Evolutionary conservation across 768 basidiomycete species (phyloP).

Genomic region (Suillus luteus): DNA sequence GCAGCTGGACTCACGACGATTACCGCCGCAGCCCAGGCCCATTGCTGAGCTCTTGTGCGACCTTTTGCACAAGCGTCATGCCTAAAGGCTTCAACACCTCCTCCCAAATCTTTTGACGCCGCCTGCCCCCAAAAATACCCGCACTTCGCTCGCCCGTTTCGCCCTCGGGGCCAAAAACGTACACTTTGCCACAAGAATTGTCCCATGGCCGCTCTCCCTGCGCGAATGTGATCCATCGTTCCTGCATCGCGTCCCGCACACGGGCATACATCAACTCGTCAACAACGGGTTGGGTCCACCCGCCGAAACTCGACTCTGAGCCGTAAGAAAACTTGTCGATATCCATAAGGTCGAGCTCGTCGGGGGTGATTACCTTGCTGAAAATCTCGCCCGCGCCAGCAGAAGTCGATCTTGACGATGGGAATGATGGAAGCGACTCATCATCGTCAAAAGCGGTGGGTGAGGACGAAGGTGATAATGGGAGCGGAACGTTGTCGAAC

Average conservation of each 20-base stretch:
- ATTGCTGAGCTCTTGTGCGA: conserved; percentile 72
- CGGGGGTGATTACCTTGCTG: conserved; percentile 22
- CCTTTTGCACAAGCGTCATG: conserved; percentile 64
- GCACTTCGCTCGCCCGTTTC: conserved; percentile 73
- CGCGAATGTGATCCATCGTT: conserved; percentile 75
- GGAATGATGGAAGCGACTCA: conserved; percentile 30
- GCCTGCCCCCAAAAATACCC: conserved; percentile 64
- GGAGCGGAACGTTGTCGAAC: conserved; percentile 72
- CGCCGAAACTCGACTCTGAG: conserved; percentile 29
- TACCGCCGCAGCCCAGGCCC: conserved; percentile 48
- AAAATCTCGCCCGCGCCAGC: conserved; percentile 23
- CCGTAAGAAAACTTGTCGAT: conserved; percentile 22
- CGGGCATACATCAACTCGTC: conserved; percentile 67
- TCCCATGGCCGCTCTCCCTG: conserved; percentile 74
- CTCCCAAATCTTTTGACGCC: conserved; percentile 62
- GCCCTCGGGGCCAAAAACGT: conserved; percentile 81
- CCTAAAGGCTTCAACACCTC: conserved; percentile 71
- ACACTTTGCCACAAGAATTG: conserved; percentile 57
- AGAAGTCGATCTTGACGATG: conserved; percentile 30
- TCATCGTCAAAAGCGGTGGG: conserved; percentile 38
- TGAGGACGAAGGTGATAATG: conserved; percentile 38
- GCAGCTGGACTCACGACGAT: conserved; percentile 9
- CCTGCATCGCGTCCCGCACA: conserved; percentile 71
- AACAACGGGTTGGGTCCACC: conserved; percentile 60
- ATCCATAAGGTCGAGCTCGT: conserved; percentile 31